Conservation (phyloP, 1,139 yeast genomes). For the Blastobotrys arbuscula region DNA sequence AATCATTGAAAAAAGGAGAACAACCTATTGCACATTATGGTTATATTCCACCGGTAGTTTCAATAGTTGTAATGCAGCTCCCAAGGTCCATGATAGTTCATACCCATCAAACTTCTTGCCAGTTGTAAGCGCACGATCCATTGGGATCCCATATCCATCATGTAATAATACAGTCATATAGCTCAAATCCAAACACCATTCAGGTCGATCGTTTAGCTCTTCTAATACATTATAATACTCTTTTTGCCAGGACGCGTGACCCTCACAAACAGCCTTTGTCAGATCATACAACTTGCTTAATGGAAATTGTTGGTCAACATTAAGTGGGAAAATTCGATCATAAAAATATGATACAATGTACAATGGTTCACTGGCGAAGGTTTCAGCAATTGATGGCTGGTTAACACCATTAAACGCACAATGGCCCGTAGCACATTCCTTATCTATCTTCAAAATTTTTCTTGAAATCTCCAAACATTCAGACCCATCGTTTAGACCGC, state of each 20-base stretch:
- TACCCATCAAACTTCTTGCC: constrained; percentile 75
- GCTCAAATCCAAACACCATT: constrained; percentile 83
- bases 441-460: constrained; percentile 66
- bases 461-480: constrained; percentile 81
- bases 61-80: constrained; percentile 81
- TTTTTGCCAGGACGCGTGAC: constrained; percentile 62
- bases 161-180: constrained; percentile 81
- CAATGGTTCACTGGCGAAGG: constrained; percentile 68
- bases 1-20: no score
- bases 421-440: constrained; percentile 61
- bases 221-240: constrained; percentile 52
- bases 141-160: constrained; percentile 89
- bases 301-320: constrained; percentile 74
- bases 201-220: constrained; percentile 65
- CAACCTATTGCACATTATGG: no score
- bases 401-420: constrained; percentile 93
- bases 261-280: constrained; percentile 74
- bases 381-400: constrained; percentile 78
- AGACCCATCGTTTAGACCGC: constrained; percentile 42
- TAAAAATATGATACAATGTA: constrained; percentile 84
- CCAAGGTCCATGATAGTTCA: constrained; percentile 93
- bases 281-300: constrained; percentile 67
- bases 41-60: constrained; percentile 25
- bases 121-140: constrained; percentile 72
- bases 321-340: constrained; percentile 82